A percentile compares a stretch with the other conserved stretches of the same genome.
phyloP scores from a whole-genome alignment of 768 basidiomycete species.

The Suillus weaverae region DNA sequence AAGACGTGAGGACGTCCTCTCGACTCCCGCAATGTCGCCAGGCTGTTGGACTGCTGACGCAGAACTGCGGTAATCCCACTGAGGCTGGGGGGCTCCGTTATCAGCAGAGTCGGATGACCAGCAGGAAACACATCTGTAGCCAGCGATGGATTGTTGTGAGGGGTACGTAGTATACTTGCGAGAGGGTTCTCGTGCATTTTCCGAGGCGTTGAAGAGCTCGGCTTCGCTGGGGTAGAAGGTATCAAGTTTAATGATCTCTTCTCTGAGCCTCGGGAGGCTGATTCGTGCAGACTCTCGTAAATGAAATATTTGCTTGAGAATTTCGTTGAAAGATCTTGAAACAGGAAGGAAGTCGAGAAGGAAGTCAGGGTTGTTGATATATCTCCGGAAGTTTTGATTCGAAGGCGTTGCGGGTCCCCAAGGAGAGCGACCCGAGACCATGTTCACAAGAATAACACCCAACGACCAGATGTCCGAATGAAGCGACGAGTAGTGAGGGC shows the following conservation, averaged over 20 bases:
- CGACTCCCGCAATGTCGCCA: background rate
- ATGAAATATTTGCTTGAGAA: slow-evolving; percentile 72
- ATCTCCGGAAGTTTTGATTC: slow-evolving; percentile 69
- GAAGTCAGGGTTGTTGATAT: slow-evolving; percentile 59
- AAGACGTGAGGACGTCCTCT: background rate
- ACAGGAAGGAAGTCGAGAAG: slow-evolving; percentile 77
- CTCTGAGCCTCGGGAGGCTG: slow-evolving; percentile 57
- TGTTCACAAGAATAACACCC: slow-evolving; percentile 80
- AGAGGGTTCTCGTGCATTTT: slow-evolving; percentile 5
- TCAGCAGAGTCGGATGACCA: background rate
- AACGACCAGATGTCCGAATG: slow-evolving; percentile 67
- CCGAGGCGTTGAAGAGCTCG: slow-evolving; percentile 39
- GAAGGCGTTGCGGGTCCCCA: slow-evolving; percentile 69
- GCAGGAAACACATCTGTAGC: background rate
- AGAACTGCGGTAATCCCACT: background rate
- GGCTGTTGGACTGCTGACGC: background rate
- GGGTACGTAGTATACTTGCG: background rate
- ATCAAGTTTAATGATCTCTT: slow-evolving; percentile 53
- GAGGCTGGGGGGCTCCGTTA: background rate
- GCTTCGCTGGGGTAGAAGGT: slow-evolving; percentile 61
- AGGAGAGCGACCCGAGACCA: slow-evolving; percentile 70
- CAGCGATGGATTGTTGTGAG: background rate
- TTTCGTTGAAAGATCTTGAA: slow-evolving; percentile 58
- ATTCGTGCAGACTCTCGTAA: slow-evolving; percentile 62
- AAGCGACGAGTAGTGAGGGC: slow-evolving; percentile 17